Evolutionary conservation across 2,329 filamentous ascomycete species (phyloP), one percentile per base, ranked within the genome.

Genomic region (Hymenoscyphus repandus): DNA sequence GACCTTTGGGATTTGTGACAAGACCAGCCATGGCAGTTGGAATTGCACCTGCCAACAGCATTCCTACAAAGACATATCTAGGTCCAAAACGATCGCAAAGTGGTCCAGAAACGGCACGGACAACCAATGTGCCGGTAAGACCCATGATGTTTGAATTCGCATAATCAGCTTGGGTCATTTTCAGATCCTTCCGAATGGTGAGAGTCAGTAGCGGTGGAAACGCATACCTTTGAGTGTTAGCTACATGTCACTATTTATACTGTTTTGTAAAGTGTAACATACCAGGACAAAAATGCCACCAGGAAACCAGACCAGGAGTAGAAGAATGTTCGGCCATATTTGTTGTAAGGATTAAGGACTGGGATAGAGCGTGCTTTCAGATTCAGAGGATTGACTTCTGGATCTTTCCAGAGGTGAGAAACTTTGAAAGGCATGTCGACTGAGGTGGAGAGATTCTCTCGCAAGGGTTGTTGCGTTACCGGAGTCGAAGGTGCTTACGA

Each of bases 131-230:
- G 34, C 83, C 85, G 49, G 76, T 71, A 4, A 95, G 74, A 4
- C 88, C 89, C 48, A 92, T 77, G 52, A 95, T 91, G 70, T 95
- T 95, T 37, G 90, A 95, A 71, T 95, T 95, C 61, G 85, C 82
- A 48, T 95, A 75, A 67, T 95, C 76, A 22, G 74, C 72, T 15
- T 82, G 73, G 7, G 78, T 83, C 62, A 95, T 80, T 42, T 81
- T 66, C 33, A 95, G 77, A 63, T 95, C 88, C 55, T 82, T 74
- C 66, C 83, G 83, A 71, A 95, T 92, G 34, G 88, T 88, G 34
- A 50, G 47, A 13, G 84, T 79, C 17, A 57, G 42, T 31, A 95
- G 74, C 60, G 90, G 90, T 57, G 90, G 87, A 69, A 95, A 95
- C 3, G 90, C 86, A 72, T 93, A 95, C 85, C 85, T 51, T 20